These are phyloP conservation scores for Carex kokanica DNA, from an alignment of 176 grass and related monocot genomes.

Conservation along the genomic window DNA sequence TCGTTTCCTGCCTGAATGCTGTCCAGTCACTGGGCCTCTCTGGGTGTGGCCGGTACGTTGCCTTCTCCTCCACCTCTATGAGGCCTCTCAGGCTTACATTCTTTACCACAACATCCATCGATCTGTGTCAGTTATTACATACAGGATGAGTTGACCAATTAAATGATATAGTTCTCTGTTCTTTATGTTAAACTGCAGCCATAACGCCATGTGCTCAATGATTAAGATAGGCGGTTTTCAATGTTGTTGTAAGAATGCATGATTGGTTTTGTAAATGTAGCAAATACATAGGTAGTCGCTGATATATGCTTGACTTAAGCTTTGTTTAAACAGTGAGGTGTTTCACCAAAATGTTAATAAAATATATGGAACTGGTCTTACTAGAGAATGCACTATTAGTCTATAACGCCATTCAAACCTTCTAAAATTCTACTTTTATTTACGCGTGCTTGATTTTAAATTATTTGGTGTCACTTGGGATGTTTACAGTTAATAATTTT, in stretches of 20 bases:
- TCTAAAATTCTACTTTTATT: not conserved
- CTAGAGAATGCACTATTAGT: not conserved
- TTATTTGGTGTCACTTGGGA: not conserved
- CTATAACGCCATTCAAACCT: not conserved
- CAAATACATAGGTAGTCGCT: not conserved
- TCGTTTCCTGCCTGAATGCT: constrained; percentile 75
- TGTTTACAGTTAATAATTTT: not conserved
- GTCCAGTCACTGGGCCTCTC: constrained; percentile 78
- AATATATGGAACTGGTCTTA: not conserved
- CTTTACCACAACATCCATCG: constrained; percentile 79
- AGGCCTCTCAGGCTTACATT: constrained; percentile 70
- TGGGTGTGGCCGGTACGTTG: constrained; percentile 65
- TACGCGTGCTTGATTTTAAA: too few species aligned
- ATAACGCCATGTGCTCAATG: too few species aligned
- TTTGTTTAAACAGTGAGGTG: not conserved
- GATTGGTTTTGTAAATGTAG: not conserved
- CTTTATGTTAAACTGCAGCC: not conserved
- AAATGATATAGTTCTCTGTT: not conserved
- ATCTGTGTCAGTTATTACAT: constrained; percentile 18
- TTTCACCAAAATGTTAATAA: not conserved
- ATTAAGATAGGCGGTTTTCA: too few species aligned
- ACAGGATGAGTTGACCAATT: not conserved
- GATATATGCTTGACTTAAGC: not conserved
- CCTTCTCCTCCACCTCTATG: constrained; percentile 79
- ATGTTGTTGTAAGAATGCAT: not conserved